A percentile compares a stretch with the other conserved stretches of the same genome.
These are phyloP conservation scores for Glonium stellatum DNA, from an alignment of 495 filamentous ascomycete genomes.

Conservation along the genomic window DNA sequence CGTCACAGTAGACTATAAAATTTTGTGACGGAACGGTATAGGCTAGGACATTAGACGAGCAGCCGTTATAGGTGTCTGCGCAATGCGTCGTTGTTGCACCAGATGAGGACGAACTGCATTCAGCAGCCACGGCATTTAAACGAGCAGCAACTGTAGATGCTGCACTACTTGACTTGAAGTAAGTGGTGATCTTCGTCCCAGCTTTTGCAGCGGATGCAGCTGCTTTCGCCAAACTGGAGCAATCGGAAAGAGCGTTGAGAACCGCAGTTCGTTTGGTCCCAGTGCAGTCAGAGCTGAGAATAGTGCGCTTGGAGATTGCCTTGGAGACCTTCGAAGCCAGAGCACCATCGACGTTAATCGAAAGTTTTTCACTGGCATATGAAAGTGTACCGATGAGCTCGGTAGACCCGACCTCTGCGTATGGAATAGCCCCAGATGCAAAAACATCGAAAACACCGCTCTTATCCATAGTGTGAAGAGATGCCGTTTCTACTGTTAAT, in stretches of 20 bases:
- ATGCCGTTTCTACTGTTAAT: conserved; percentile 51
- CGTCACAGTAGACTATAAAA: conserved; percentile 50
- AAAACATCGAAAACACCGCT: conserved; percentile 46
- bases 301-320: conserved; percentile 45
- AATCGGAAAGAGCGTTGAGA: conserved; percentile 44
- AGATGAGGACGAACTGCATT: conserved; percentile 41
- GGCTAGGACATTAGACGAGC: conserved; percentile 47
- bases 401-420: conserved; percentile 43
- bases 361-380: conserved; percentile 42
- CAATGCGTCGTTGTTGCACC: conserved; percentile 48
- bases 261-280: conserved; percentile 39
- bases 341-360: conserved; percentile 46
- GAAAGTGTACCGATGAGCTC: conserved; percentile 40
- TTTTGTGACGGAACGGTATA: conserved; percentile 49
- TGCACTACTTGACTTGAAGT: conserved; percentile 47
- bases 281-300: conserved; percentile 44
- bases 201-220: conserved; percentile 48
- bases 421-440: conserved; percentile 45
- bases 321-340: conserved; percentile 40
- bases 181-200: conserved; percentile 43
- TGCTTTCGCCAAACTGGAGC: conserved; percentile 44
- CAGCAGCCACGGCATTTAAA: conserved; percentile 44
- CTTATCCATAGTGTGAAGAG: conserved; percentile 47
- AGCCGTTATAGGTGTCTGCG: conserved; percentile 45
- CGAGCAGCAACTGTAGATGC: conserved; percentile 47